Conservation (phyloP, 306 rosid genomes). For the Medicago lupulina region DNA sequence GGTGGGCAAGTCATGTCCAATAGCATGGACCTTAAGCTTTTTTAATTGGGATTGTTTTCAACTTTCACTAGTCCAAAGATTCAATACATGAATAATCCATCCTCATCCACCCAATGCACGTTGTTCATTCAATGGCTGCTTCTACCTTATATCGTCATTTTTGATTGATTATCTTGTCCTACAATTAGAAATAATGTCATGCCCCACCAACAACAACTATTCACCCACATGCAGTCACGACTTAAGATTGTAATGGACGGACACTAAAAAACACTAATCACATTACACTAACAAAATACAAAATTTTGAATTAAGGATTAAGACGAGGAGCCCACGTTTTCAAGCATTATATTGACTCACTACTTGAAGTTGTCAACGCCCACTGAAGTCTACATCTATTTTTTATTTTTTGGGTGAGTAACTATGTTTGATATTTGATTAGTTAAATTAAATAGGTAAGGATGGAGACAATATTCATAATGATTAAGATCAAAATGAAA, state of each 20-base stretch:
- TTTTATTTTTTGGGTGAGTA: no score
- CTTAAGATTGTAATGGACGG: constrained; percentile 28
- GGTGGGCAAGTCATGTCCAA: constrained; percentile 34
- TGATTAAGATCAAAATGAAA: no score
- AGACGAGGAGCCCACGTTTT: constrained; percentile 30
- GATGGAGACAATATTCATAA: no score
- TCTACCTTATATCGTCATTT: constrained; percentile 21
- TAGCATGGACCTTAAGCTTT: constrained; percentile 24
- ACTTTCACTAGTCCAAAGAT: constrained; percentile 22
- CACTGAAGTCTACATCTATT: no score
- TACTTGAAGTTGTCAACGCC: neutral
- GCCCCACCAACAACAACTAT: constrained; percentile 42
- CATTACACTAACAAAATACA: constrained; percentile 7
- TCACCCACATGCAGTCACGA: constrained; percentile 48
- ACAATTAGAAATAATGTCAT: constrained; percentile 15
- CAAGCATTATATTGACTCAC: neutral
- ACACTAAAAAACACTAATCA: constrained; percentile 38
- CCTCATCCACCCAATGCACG: constrained; percentile 38
- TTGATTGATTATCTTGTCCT: constrained; percentile 1
- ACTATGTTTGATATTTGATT: no score
- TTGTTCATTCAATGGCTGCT: constrained; percentile 40
- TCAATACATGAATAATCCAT: constrained; percentile 3
- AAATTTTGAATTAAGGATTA: neutral
- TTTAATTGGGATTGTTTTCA: constrained; percentile 17
- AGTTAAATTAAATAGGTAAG: no score